Evolutionary conservation across 139 green algal species (phyloP).

Genomic region (Chlorella sorokiniana): DNA sequence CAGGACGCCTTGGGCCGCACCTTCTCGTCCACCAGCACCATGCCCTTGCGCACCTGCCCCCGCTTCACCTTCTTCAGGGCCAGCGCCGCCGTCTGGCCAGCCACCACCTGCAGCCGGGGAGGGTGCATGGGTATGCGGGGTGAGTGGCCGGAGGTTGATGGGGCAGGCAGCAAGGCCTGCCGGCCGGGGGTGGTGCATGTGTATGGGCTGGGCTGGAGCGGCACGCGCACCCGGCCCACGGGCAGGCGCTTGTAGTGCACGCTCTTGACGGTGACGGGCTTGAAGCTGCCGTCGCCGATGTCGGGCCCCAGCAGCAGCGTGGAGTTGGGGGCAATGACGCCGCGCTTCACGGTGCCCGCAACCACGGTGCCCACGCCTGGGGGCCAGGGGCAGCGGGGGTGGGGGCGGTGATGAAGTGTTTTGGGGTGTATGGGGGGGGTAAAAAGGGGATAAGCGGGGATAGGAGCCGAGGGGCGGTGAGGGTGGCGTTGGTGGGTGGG

Average conservation of each 20-base stretch:
- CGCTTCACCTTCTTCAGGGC: slow-evolving; percentile 90
- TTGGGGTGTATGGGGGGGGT: not conserved
- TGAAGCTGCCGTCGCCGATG: slow-evolving; percentile 81
- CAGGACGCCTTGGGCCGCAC: slow-evolving; percentile 75
- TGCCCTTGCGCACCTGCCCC: slow-evolving; percentile 80
- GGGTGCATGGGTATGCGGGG: not conserved
- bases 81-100: slow-evolving; percentile 87
- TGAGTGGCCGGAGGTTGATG: not conserved
- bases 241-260: slow-evolving; percentile 90
- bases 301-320: slow-evolving; percentile 85
- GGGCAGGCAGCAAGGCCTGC: not conserved
- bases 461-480: not conserved
- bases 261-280: slow-evolving; percentile 79
- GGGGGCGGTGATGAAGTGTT: not conserved
- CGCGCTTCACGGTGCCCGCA: slow-evolving; percentile 88
- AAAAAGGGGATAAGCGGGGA: not conserved
- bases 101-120: slow-evolving; percentile 66
- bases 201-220: not conserved
- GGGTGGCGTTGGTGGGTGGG: not conserved
- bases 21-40: slow-evolving; percentile 82
- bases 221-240: slow-evolving; percentile 52
- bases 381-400: no score
- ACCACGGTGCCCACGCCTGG: slow-evolving; percentile 89
- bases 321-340: slow-evolving; percentile 69
- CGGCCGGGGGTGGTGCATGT: not conserved